These are phyloP conservation scores for Thecaphora frezii DNA, from an alignment of 1,284 basidiomycete species.

Conservation along the genomic window DNA sequence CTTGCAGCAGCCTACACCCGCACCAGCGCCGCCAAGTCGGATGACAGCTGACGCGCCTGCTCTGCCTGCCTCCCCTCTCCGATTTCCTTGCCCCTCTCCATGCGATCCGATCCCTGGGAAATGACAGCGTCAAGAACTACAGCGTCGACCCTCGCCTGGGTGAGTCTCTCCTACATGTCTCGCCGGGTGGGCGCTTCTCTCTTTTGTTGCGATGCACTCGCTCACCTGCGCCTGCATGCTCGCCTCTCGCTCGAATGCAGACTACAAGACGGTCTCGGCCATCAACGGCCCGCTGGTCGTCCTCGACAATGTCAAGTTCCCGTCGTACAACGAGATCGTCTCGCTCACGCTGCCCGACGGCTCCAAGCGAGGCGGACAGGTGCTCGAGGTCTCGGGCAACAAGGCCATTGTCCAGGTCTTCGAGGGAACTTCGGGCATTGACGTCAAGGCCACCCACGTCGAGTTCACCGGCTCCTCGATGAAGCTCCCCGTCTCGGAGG, in stretches of 20 bases:
- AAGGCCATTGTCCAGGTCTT: constrained; percentile 98
- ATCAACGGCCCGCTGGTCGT: constrained; percentile 91
- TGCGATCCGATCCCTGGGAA: neutral
- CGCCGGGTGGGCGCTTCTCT: constrained; percentile 4
- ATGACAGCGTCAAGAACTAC: constrained; percentile 61
- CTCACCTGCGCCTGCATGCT: constrained; percentile 2
- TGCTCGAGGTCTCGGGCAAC: constrained; percentile 96
- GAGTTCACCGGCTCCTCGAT: constrained; percentile 97
- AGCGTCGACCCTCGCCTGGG: constrained; percentile 77
- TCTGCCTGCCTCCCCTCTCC: neutral
- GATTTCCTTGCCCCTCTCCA: constrained; percentile 5
- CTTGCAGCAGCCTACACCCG: no score
- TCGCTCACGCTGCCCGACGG: constrained; percentile 94
- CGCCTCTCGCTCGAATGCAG: constrained; percentile 62
- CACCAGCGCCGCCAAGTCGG: no score
- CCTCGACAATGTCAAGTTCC: constrained; percentile 98
- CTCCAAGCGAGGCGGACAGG: constrained; percentile 90
- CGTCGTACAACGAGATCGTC: constrained; percentile 99
- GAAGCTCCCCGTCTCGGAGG: constrained; percentile 99
- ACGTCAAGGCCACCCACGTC: constrained; percentile 95
- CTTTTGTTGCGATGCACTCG: constrained; percentile 1
- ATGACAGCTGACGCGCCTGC: no score
- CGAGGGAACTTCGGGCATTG: constrained; percentile 95
- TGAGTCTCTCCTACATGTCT: constrained; percentile 64
- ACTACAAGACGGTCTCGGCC: constrained; percentile 92